Evolutionary conservation across 73 alveolate species (phyloP), one percentile per base, ranked within the genome.

Genomic region (Paramecium sonneborni): DNA sequence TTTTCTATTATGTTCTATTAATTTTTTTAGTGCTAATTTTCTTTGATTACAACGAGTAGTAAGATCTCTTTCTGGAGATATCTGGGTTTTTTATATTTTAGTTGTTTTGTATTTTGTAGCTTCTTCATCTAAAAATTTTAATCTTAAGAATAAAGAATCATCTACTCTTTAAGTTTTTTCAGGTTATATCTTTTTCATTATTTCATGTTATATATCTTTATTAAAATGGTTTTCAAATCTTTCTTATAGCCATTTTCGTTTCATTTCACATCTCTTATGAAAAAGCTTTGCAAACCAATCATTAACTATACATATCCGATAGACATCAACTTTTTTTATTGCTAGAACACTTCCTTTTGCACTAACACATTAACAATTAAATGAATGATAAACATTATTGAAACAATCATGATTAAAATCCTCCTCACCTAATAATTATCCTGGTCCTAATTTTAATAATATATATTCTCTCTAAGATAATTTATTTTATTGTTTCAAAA

Each of bases 221-320:
- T 32, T 62, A 6, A 62, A 20, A 37, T 79, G 90, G 14, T 2
- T 79, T 46, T 79, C 44, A 43, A 43, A 79, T 23, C 90, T n/a
- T 41, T 38, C 44, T 44, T 43, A 43, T 3, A 79, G 55, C 90
- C 90, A 79, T 14, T 79, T 79, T 44, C 90, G 21, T 79, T 79
- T 79, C 74, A 79, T n/a, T 44, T 79, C 90, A 8, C n/a, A 41
- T 41, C 7, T 41, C 11, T 79, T 79, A 44, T 79, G 90, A 46
- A 79, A 79, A 14, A 79, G 26, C 15, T 79, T 79, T 0, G 90
- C 69, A 79, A 79, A 79, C 90, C 90, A 79, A 79, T 79, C 90
- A 44, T 79, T 9, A 18, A 79, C 41, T 20, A 79, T 41, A 18
- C 90, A 79, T n/a, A 79, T 44, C 0, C 55, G 46, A 44, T 79